Conservation (phyloP, 78 protist species). For the Dictyostelium capitatum region DNA sequence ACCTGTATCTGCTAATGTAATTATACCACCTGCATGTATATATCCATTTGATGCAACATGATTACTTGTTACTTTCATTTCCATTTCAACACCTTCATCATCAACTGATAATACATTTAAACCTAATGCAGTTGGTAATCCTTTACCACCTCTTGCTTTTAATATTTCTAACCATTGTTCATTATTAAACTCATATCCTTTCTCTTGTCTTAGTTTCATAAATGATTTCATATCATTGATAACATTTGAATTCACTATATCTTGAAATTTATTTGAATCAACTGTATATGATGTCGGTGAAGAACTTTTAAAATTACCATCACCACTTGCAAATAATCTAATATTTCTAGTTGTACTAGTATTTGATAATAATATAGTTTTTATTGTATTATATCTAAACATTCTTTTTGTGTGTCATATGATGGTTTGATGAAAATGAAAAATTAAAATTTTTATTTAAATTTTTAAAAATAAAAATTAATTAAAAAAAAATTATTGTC, state of each 20-base stretch:
- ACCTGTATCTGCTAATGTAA: slow-evolving; percentile 61
- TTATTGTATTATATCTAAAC: neutral
- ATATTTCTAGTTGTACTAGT: neutral
- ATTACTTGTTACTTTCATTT: slow-evolving; percentile 19
- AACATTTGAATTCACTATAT: neutral
- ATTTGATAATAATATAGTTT: neutral
- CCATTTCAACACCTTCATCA: neutral
- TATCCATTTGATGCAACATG: slow-evolving; percentile 73
- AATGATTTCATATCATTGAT: slow-evolving; percentile 64
- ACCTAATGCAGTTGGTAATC: slow-evolving; percentile 42
- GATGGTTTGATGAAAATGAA: too few species aligned
- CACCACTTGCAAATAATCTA: neutral
- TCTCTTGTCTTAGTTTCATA: slow-evolving; percentile 10
- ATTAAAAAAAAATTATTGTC: too few species aligned
- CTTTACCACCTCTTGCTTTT: slow-evolving; percentile 44
- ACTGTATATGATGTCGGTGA: neutral
- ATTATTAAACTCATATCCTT: neutral
- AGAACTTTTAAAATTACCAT: too few species aligned
- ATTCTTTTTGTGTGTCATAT: neutral
- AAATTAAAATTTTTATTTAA: too few species aligned
- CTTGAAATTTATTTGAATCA: neutral
- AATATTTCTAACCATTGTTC: slow-evolving; percentile 59
- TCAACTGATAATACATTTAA: slow-evolving; percentile 31
- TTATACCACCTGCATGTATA: slow-evolving; percentile 65
- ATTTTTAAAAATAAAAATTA: too few species aligned